Evolutionary conservation across 805 yeast species (phyloP), one percentile per base, ranked within the genome.

Genomic region (Pichia occidentalis): DNA sequence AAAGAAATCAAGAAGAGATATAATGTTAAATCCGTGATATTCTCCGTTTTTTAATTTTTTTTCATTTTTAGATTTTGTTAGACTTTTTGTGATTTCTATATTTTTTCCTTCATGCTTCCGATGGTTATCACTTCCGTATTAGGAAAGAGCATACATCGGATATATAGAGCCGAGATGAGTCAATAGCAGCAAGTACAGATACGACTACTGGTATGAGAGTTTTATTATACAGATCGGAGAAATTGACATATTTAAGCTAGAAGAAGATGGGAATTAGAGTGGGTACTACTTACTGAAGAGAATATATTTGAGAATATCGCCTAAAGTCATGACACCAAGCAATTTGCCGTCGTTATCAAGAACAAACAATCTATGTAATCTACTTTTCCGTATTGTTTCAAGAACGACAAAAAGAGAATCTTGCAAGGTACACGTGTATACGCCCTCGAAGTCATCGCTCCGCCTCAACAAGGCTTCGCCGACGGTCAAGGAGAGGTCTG

Each of bases 401-500:
- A 92, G 73, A 40, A 92, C 82, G 12, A 95, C 85, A 44, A 90
- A 81, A 41, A 92, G 65, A 46, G 88, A 72, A 58, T 92, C 99
- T 49, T 78, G 73, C 47, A 78, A 70, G 0, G 97, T 85, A 62
- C 98, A 92, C 0, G 97, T 92, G 61, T 87, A 85, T 11, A 92
- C 97, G 42, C 99, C 98, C 61, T 92, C 97, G 52, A 90, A 92
- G 57, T 92, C 97, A 50, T 88, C 96, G 4, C 95, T 80, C 55
- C 95, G 70, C 61, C 95, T 77, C 77, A 92, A 76, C 37, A 92
- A 67, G 0, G 97, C 97, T 60, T 92, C 97, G 3, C 98, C 99
- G 4, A 92, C 96, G 42, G 90, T 80, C 49, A 92, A 67, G 27
- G 87, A 82, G 44, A 90, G 66, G 60, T 92, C 97, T 25, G 87